These are phyloP conservation scores for Colletotrichum tamarilloi DNA, from an alignment of 2,329 filamentous ascomycete species.

Conservation along the genomic window DNA sequence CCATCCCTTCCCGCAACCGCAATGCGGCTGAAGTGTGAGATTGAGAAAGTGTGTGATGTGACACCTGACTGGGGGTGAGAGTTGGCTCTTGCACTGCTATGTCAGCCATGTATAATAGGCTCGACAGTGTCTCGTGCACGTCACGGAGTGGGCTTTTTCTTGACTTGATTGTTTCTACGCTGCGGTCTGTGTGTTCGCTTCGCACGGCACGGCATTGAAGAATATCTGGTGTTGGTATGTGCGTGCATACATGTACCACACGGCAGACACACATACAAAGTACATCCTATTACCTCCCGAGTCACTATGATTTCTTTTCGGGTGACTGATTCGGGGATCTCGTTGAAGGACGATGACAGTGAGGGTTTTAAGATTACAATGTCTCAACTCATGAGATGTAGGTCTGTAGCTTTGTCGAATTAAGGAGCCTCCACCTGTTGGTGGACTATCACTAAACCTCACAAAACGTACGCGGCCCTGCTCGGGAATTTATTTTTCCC, in stretches of 20 bases:
- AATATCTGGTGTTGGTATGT: neutral
- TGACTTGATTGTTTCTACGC: constrained; percentile 4
- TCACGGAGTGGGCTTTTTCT: constrained; percentile 18
- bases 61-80: neutral
- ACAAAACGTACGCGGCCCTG: neutral
- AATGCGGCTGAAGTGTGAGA: neutral
- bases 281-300: no score
- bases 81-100: constrained; percentile 7
- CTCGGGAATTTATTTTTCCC: neutral
- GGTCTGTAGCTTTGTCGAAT: neutral
- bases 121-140: constrained; percentile 30
- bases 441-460: neutral
- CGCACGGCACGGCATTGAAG: neutral
- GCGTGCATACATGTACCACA: neutral
- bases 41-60: neutral
- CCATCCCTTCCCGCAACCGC: constrained; percentile 13
- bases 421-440: neutral
- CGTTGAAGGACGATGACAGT: neutral
- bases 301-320: neutral
- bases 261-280: no score
- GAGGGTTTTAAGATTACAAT: neutral
- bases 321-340: neutral
- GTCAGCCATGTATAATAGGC: constrained; percentile 28
- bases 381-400: neutral
- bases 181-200: neutral